Base-by-base conservation (phyloP, 1,284 basidiomycete species). In the Leccinum subrobustum region DNA sequence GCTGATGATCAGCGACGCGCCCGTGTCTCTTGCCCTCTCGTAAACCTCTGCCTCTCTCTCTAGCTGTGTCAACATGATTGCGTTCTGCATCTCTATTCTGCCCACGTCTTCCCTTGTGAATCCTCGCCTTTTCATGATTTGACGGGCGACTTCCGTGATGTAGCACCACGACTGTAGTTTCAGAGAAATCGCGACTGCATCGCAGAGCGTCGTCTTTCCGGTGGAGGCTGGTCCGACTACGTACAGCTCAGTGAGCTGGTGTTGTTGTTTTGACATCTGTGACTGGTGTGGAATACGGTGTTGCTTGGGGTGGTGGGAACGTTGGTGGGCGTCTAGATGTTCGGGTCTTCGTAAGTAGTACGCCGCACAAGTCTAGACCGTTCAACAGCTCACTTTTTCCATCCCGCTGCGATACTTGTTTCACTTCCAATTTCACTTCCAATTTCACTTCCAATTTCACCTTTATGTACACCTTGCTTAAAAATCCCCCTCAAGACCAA, bases 181-280 rank as follows among this genome's bases (percentile, higher is more conserved):
- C 16, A 85, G 67, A 52, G 74, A 74, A 54, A 75, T 63, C 2
- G 78, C 77, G 1, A 87, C 68, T 4, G 83, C 83, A 52, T 79
- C 73, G 70, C 84, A 86, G 3, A 88, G 77, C 0, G 85, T 87
- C 27, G 86, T 86, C 72, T 88, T 88, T 18, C 85, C 86, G 7
- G 82, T 84, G 11, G 86, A 86, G 68, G 86, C 84, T 44, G 86
- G 84, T 3, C 85, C 86, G 35, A 87, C 73, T 48, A 88, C 69
- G 65, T 71, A 70, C 79, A 83, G 62, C 70, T 67, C 67, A 56
- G 60, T 64, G 59, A 62, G 60, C 50, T 53, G 57, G 23, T 37
- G 39, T 37, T 53, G 61, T 8, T 59, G 33, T 42, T 70, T 59
- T 31, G 67, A 70, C 71, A 39, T 54, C 50, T 39, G 29, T 12